phyloP scores from a whole-genome alignment of 148 eudicot species.

The Hydrangea macrophylla region DNA sequence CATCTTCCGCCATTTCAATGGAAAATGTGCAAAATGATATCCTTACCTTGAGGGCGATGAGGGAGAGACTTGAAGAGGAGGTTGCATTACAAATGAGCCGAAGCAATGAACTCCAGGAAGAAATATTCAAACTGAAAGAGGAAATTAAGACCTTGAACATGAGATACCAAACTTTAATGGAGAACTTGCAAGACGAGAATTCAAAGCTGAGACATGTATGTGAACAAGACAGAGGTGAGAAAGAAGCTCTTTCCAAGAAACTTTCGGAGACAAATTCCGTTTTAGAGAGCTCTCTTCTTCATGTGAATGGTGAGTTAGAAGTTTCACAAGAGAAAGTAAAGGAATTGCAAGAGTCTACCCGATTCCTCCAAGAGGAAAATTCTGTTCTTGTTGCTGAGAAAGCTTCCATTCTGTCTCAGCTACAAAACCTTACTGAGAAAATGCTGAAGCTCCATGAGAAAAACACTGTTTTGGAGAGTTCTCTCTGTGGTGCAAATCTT shows the following conservation, averaged over 20 bases:
- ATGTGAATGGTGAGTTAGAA: constrained; percentile 50
- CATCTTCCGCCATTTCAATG: constrained; percentile 40
- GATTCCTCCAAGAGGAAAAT: constrained; percentile 57
- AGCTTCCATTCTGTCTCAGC: constrained; percentile 69
- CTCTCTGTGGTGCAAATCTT: constrained; percentile 61
- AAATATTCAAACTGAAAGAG: constrained; percentile 52
- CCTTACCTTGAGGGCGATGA: constrained; percentile 49
- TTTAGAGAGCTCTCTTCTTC: constrained; percentile 41
- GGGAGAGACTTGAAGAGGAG: constrained; percentile 75
- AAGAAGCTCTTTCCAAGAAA: constrained; percentile 43
- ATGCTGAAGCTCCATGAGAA: constrained; percentile 78
- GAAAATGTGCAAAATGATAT: constrained; percentile 55
- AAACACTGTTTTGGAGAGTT: constrained; percentile 63
- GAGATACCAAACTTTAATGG: constrained; percentile 51
- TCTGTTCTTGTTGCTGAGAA: constrained; percentile 61
- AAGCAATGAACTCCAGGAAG: constrained; percentile 52
- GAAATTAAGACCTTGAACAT: constrained; percentile 57
- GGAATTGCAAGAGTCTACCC: constrained; percentile 51
- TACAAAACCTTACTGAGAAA: constrained; percentile 61
- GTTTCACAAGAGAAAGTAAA: constrained; percentile 45
- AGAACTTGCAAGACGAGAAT: constrained; percentile 66
- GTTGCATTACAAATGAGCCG: constrained; percentile 54
- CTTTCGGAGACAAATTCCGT: constrained; percentile 36
- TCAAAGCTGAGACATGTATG: constrained; percentile 49
- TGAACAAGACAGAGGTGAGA: constrained; percentile 47